Evolutionary conservation across 2,329 filamentous ascomycete species (phyloP).

Genomic region (Lachnellula subtilissima): DNA sequence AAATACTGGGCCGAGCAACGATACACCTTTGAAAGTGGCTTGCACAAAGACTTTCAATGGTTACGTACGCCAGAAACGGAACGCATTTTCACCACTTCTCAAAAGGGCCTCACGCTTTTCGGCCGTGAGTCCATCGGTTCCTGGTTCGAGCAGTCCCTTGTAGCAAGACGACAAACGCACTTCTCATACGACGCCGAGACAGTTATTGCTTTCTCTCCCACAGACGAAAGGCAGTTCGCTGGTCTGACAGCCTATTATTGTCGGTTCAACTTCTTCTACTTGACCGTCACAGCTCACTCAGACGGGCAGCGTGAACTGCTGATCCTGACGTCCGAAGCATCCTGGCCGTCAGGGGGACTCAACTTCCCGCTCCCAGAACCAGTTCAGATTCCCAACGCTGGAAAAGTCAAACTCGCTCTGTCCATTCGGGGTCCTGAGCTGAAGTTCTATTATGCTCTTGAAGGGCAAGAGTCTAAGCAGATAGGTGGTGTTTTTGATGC

Average conservation of each 20-base stretch:
- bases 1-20: constrained; percentile 45
- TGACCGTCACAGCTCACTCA: constrained; percentile 52
- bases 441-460: constrained; percentile 54
- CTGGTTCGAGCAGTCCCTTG: constrained; percentile 55
- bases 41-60: constrained; percentile 54
- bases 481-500: constrained; percentile 55
- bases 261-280: constrained; percentile 61
- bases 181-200: constrained; percentile 60
- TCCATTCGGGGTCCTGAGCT: constrained; percentile 46
- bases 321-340: constrained; percentile 51
- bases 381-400: constrained; percentile 47
- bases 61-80: constrained; percentile 51
- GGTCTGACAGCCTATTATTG: constrained; percentile 59
- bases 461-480: constrained; percentile 40
- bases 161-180: constrained; percentile 51
- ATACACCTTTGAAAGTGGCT: constrained; percentile 43
- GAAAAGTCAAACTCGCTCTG: constrained; percentile 49
- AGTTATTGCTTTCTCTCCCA: constrained; percentile 46
- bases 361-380: constrained; percentile 38
- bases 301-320: constrained; percentile 54
- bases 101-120: constrained; percentile 40
- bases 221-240: constrained; percentile 56
- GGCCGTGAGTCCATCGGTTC: constrained; percentile 51
- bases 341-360: constrained; percentile 49
- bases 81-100: constrained; percentile 43